A percentile compares a stretch with the other conserved stretches of the same genome.
These are phyloP conservation scores for Irpex lacteus DNA, from an alignment of 1,284 basidiomycete species.

Conservation along the genomic window DNA sequence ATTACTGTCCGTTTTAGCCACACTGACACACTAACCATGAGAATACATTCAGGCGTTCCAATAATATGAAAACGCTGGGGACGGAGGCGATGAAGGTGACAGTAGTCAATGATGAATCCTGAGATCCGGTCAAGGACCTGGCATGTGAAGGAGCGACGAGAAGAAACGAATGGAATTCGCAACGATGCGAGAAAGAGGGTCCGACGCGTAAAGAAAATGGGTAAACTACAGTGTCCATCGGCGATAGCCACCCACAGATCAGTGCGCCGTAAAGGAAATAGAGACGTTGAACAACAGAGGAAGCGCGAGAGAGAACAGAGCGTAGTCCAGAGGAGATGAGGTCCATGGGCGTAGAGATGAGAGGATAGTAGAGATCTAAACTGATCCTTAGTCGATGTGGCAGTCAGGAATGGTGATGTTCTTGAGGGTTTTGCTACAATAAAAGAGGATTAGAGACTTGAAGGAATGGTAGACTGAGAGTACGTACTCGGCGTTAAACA, in stretches of 20 bases:
- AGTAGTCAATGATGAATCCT: no score
- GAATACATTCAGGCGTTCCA: no score
- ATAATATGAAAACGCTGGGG: no score
- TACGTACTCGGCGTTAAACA: constrained; percentile 57
- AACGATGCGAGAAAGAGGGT: neutral
- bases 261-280: neutral
- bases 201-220: neutral
- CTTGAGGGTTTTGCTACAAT: constrained; percentile 32
- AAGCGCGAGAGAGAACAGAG: neutral
- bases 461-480: neutral
- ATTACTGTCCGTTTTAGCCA: no score
- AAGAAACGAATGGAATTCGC: neutral
- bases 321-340: neutral
- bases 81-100: no score
- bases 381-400: constrained; percentile 13
- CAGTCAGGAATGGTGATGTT: constrained; percentile 28
- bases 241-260: neutral
- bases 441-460: constrained; percentile 16
- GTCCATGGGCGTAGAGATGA: neutral
- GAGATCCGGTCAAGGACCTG: no score
- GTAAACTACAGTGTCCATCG: neutral
- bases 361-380: neutral
- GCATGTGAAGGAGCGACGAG: neutral
- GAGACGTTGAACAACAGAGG: constrained; percentile 1
- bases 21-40: no score